Conservation (phyloP, 2,329 filamentous ascomycete species). For the Mollisiaceae sp. region DNA sequence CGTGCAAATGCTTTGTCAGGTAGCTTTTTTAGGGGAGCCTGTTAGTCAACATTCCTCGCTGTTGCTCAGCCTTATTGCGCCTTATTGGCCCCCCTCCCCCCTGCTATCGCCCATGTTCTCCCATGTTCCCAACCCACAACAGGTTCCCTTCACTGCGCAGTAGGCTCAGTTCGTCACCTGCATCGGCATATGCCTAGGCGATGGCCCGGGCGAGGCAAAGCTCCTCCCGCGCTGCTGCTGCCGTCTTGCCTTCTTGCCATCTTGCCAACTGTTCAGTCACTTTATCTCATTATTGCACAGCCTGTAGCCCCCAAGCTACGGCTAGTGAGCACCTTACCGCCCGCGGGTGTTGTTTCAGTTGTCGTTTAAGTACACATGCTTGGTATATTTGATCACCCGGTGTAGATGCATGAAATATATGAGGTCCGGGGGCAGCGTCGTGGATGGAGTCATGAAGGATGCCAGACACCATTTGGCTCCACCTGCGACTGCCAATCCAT, state of each 20-base stretch:
- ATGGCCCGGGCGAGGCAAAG: slow-evolving; percentile 1
- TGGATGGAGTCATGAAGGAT: slow-evolving; percentile 1
- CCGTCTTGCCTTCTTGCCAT: neutral
- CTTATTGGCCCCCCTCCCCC: slow-evolving; percentile 8
- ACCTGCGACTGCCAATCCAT: neutral
- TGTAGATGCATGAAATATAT: slow-evolving; percentile 7
- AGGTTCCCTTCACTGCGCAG: neutral
- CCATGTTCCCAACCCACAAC: neutral
- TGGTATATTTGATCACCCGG: slow-evolving; percentile 15
- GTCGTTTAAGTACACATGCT: slow-evolving; percentile 4
- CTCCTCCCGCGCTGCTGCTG: neutral
- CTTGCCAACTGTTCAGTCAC: neutral
- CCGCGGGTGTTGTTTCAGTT: slow-evolving; percentile 9
- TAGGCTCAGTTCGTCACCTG: neutral
- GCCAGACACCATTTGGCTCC: neutral
- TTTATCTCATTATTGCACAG: slow-evolving; percentile 7
- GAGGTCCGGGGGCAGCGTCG: neutral
- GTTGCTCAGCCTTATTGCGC: slow-evolving; percentile 10
- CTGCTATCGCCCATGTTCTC: neutral
- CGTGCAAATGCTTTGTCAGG: slow-evolving; percentile 3
- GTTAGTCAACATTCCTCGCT: slow-evolving; percentile 4
- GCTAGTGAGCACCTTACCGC: neutral
- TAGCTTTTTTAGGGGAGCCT: neutral
- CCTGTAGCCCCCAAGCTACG: slow-evolving; percentile 9
- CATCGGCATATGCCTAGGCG: slow-evolving; percentile 2